A percentile compares a stretch with the other conserved stretches of the same genome.
Evolutionary conservation across 2,329 filamentous ascomycete species (phyloP).

Genomic region (Arthrocladium fulminans): DNA sequence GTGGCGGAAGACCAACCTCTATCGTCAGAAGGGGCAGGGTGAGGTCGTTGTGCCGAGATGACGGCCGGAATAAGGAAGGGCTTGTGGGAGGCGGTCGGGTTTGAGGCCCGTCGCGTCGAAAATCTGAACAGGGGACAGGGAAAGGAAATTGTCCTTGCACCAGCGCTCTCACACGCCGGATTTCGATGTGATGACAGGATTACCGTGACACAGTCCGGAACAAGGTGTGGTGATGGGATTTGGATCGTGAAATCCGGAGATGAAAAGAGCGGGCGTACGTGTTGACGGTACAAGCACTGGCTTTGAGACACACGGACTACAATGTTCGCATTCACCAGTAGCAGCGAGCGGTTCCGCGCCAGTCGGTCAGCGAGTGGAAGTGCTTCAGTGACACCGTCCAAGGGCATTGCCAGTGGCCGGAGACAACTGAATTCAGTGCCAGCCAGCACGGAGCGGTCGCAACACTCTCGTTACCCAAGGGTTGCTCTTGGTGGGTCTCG

Average conservation of each 20-base stretch:
- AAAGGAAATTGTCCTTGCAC: slow-evolving; percentile 7
- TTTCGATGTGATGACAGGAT: slow-evolving; percentile 1
- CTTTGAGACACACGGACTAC: neutral
- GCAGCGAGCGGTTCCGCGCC: no score
- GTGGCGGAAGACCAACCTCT: neutral
- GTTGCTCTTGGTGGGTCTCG: neutral
- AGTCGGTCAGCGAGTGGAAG: neutral
- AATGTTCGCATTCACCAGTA: neutral
- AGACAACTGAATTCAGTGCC: no score
- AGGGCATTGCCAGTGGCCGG: neutral
- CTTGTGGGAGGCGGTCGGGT: neutral
- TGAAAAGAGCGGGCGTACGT: neutral
- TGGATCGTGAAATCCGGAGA: neutral
- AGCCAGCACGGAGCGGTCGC: slow-evolving; percentile 1
- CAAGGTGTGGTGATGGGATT: neutral
- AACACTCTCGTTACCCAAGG: neutral
- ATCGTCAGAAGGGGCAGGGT: neutral
- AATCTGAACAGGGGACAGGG: slow-evolving; percentile 1
- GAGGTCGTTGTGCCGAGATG: neutral
- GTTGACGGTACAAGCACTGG: neutral
- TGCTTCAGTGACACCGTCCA: no score
- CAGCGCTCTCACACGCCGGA: neutral
- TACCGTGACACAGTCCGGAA: neutral
- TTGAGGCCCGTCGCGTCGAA: slow-evolving; percentile 6
- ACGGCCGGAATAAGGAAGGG: neutral